Percentiles rank a stretch among this genome's conserved stretches.
These are phyloP conservation scores for Mycena floridula DNA, from an alignment of 768 basidiomycete genomes.

Conservation along the genomic window DNA sequence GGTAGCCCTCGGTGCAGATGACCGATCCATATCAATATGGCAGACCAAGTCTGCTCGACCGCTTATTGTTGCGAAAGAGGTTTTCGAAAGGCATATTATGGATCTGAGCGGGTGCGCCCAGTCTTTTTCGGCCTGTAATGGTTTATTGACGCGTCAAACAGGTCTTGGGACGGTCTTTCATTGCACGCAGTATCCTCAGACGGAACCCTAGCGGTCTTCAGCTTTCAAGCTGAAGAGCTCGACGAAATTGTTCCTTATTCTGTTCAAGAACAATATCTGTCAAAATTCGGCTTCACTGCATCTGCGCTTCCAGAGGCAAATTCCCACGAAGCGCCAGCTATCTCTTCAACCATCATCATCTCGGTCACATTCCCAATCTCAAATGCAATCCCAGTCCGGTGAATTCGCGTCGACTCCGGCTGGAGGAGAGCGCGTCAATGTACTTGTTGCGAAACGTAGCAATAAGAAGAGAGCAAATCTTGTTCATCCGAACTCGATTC, in stretches of 20 bases:
- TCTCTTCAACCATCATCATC: conserved; percentile 7
- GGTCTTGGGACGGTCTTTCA: conserved; percentile 90
- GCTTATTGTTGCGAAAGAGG: conserved; percentile 87
- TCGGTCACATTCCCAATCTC: conserved; percentile 24
- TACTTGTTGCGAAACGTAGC: conserved; percentile 68
- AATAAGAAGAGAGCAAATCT: conserved; percentile 52
- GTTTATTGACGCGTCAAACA: conserved; percentile 25
- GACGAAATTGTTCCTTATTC: conserved; percentile 73
- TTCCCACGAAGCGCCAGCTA: conserved; percentile 43
- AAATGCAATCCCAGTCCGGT: conserved; percentile 2
- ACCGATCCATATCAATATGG: conserved; percentile 93
- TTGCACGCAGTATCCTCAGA: conserved; percentile 95
- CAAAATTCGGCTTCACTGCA: conserved; percentile 70
- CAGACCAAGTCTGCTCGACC: conserved; percentile 90
- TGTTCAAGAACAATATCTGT: conserved; percentile 74
- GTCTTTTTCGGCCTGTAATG: conserved; percentile 4
- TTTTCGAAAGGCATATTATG: conserved; percentile 92
- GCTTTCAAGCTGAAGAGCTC: conserved; percentile 73
- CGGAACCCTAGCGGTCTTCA: conserved; percentile 86
- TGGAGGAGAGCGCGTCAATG: conserved; percentile 59
- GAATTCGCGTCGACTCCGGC: conserved; percentile 12
- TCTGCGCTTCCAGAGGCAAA: conserved; percentile 67
- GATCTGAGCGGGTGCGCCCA: conserved; percentile 84
- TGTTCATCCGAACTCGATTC: conserved; percentile 12
- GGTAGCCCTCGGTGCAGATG: conserved; percentile 90